phyloP scores from a whole-genome alignment of 257 asterid species.

The Verbena officinalis region DNA sequence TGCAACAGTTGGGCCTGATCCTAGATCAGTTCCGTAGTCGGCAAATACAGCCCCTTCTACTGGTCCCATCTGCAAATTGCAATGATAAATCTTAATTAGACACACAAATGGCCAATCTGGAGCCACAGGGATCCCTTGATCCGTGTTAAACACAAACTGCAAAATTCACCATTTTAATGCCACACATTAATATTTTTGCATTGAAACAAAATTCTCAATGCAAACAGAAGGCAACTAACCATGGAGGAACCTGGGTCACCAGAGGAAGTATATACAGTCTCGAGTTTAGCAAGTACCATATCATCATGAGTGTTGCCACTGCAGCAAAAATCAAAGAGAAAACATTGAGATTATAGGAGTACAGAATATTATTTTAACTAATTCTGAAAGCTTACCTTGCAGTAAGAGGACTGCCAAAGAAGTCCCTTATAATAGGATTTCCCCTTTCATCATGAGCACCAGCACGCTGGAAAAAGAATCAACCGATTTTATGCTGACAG shows the following conservation, averaged over 20 bases:
- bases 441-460: slow-evolving; percentile 93
- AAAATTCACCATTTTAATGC: slow-evolving; percentile 12
- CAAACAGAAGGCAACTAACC: slow-evolving; percentile 53
- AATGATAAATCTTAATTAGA: slow-evolving; percentile 21
- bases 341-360: neutral
- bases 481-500: slow-evolving; percentile 15
- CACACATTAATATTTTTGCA: slow-evolving; percentile 1
- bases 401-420: slow-evolving; percentile 94
- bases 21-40: slow-evolving; percentile 97
- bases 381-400: slow-evolving; percentile 64
- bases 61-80: slow-evolving; percentile 69
- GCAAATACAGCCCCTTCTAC: slow-evolving; percentile 87
- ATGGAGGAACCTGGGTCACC: slow-evolving; percentile 89
- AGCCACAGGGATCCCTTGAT: slow-evolving; percentile 83
- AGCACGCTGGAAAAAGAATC: slow-evolving; percentile 61
- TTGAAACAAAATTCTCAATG: slow-evolving; percentile 7
- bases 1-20: slow-evolving; percentile 83
- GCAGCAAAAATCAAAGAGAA: slow-evolving; percentile 37
- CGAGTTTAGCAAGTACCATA: slow-evolving; percentile 90
- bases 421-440: slow-evolving; percentile 86
- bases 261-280: slow-evolving; percentile 85
- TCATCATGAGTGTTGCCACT: slow-evolving; percentile 92
- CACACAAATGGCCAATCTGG: slow-evolving; percentile 64
- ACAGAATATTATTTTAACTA: slow-evolving; percentile 12
- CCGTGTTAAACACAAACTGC: slow-evolving; percentile 93